phyloP scores from a whole-genome alignment of 108 stramenopile species.

The Nitzschia putrida region DNA sequence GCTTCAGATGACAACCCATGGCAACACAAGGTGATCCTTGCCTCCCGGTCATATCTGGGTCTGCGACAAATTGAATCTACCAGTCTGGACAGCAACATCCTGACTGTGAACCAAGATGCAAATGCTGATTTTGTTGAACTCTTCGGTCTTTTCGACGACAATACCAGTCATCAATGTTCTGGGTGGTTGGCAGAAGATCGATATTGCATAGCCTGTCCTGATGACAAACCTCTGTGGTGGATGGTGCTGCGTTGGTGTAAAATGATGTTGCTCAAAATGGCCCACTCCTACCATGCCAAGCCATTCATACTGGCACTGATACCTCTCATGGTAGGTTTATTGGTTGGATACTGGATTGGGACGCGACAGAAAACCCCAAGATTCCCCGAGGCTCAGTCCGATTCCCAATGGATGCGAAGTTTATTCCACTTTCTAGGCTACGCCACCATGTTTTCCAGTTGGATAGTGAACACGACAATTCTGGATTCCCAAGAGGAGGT shows the following conservation, averaged over 20 bases:
- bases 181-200: not conserved
- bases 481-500: no score
- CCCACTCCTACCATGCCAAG: conserved; percentile 53
- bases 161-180: conserved; percentile 23
- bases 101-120: not conserved
- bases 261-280: conserved; percentile 49
- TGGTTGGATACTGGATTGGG: conserved; percentile 56
- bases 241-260: conserved; percentile 55
- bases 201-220: conserved; percentile 18
- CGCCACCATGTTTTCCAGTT: no score
- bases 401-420: no score
- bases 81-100: not conserved
- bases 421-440: no score
- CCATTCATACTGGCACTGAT: conserved; percentile 51
- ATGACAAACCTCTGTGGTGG: conserved; percentile 41
- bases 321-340: conserved; percentile 55
- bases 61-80: no score
- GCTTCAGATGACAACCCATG: not conserved
- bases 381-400: no score
- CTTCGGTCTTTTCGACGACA: conserved; percentile 4
- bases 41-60: not conserved
- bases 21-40: not conserved
- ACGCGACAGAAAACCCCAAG: conserved; percentile 5
- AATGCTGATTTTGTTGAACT: conserved; percentile 8
- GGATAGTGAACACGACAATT: no score